Conservation (phyloP, 2,329 filamentous ascomycete genomes). For the Aspergillus bombycis region DNA sequence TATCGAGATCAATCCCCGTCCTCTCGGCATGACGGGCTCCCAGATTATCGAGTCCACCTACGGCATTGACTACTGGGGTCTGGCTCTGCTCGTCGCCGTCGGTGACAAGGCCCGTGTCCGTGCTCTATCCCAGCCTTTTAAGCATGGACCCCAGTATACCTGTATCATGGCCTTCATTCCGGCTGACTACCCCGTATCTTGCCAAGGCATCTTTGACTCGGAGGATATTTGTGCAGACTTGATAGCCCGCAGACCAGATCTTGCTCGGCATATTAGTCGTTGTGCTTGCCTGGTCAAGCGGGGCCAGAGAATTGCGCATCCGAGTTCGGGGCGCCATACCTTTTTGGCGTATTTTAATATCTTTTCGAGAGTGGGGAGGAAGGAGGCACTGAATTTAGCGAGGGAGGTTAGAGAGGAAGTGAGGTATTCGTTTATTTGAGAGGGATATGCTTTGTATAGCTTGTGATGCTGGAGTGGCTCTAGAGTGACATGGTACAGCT, state of each 20-base stretch:
- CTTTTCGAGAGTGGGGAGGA: not conserved
- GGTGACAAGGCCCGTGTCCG: not conserved
- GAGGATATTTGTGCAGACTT: constrained; percentile 1
- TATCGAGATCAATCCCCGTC: constrained; percentile 14
- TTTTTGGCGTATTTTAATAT: constrained; percentile 13
- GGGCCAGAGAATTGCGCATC: not conserved
- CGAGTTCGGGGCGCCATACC: not conserved
- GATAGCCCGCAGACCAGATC: not conserved
- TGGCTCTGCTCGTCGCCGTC: not conserved
- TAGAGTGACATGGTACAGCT: not conserved
- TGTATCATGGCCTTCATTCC: constrained; percentile 10
- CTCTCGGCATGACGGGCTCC: not conserved
- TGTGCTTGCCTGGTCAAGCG: not conserved
- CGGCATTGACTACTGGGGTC: constrained; percentile 14
- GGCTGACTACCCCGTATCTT: not conserved
- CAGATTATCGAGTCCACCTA: constrained; percentile 1
- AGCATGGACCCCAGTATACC: constrained; percentile 7
- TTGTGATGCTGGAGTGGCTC: too few relatives aligned
- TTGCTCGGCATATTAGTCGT: not conserved
- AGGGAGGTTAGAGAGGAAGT: not conserved
- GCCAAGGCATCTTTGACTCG: not conserved
- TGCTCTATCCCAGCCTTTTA: constrained; percentile 2
- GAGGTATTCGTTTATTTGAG: not conserved
- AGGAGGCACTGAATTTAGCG: not conserved
- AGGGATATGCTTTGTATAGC: not conserved